Conservation (phyloP, 2,329 filamentous ascomycete genomes). For the Neurospora crassa region DNA sequence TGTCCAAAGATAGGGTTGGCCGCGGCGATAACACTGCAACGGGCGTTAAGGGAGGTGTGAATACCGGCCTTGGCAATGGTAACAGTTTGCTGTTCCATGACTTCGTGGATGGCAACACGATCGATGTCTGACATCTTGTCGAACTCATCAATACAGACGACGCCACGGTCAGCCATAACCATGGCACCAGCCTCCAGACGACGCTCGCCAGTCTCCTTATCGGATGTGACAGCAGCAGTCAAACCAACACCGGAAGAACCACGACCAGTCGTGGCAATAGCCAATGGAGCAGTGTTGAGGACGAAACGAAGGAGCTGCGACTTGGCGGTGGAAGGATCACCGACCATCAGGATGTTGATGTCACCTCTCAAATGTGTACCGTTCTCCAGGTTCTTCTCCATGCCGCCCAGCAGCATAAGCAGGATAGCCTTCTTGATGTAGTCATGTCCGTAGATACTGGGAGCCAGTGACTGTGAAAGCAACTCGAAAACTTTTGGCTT, state of each 20-base stretch:
- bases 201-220: slow-evolving; percentile 95
- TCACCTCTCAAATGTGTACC: slow-evolving; percentile 96
- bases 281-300: slow-evolving; percentile 88
- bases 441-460: slow-evolving; percentile 93
- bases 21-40: slow-evolving; percentile 91
- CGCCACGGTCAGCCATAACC: slow-evolving; percentile 93
- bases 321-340: slow-evolving; percentile 95
- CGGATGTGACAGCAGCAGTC: slow-evolving; percentile 88
- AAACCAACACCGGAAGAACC: slow-evolving; percentile 96
- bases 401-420: slow-evolving; percentile 86
- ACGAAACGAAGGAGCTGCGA: slow-evolving; percentile 97
- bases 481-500: slow-evolving; percentile 89
- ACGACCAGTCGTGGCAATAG: slow-evolving; percentile 93
- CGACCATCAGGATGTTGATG: slow-evolving; percentile 98
- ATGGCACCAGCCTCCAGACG: slow-evolving; percentile 95
- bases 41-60: slow-evolving; percentile 91
- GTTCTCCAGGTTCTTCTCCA: slow-evolving; percentile 98
- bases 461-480: slow-evolving; percentile 85
- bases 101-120: slow-evolving; percentile 97
- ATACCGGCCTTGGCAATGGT: slow-evolving; percentile 98
- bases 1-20: slow-evolving; percentile 98
- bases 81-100: slow-evolving; percentile 99
- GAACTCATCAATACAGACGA: slow-evolving; percentile 98
- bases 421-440: slow-evolving; percentile 97
- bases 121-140: slow-evolving; percentile 99